Base-by-base conservation (phyloP, 257 asterid genomes). In the Capsicum rhomboideum region DNA sequence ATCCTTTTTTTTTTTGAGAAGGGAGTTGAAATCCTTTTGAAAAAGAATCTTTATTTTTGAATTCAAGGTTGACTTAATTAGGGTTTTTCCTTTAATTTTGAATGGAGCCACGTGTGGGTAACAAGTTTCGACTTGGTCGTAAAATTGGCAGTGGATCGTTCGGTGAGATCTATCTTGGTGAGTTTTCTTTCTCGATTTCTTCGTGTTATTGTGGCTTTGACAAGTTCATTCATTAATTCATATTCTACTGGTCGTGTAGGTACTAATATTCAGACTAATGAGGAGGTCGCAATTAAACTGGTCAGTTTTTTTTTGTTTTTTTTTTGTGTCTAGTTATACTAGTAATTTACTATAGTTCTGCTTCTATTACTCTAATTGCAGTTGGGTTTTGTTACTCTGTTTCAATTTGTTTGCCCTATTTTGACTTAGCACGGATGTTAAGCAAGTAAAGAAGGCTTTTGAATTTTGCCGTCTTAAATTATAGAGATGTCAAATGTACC, bases 221-320 rank as follows among this genome's bases (percentile, higher is more conserved):
- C 4, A 49, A 49, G 74, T 66, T 66, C n/a, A 29, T 66, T 66
- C n/a, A 29, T 66, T 66, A 42, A 29, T 66, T 66, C 14, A 37
- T 69, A 17, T 69, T 69, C 17, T 26, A 16, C 10, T 68, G 14
- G 8, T 21, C 26, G 78, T 75, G 84, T 85, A 88, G 91, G 91
- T 83, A 94, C 98, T 13, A 86, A 93, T 87, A 86, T 86, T 29
- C 96, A 90, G 92, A 93, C 94, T 61, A 93, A 92, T 74, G 98
- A 94, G 80, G 98, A 94, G 83, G 93, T 94, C 79, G 98, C 98
- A 37, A 93, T 94, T 88, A 94, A 93, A 90, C 97, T 93, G 50
- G 97, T 93, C 64, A 90, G 97, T 93, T 31, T 40, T 21, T 56
- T 84, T 42, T 10, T 5, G 17, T 20, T 8, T 20, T 8, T 16